Evolutionary conservation across 2,329 filamentous ascomycete species (phyloP), one percentile per base, ranked within the genome.

Genomic region (Calonectria honghensis): DNA sequence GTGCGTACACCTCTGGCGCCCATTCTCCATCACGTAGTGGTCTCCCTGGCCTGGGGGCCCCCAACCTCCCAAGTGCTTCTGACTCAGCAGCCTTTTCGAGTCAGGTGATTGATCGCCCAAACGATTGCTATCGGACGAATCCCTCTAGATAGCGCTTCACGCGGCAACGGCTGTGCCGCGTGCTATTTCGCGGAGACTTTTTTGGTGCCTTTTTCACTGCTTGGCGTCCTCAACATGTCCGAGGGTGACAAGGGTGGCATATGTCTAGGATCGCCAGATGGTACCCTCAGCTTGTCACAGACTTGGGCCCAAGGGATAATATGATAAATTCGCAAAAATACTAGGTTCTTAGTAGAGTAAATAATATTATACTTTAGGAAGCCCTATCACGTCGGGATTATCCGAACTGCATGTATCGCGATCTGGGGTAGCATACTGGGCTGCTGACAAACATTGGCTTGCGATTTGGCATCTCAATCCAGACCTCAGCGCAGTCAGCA

Each of bases 21-120:
- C 39, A 24, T 50, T 41, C 39, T 63, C 57, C 57, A 63, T 63
- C 37, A 63, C 31, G 51, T 32, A 48, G 45, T 24, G 45, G 3
- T 48, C 45, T 24, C n/a, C 52, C 52, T n/a, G 20, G 52, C 5
- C 24, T 24, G 16, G 13, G 31, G 2, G 18, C 52, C 32, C 57
- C 57, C 57, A 63, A 37, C 57, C 35, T 63, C 35, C 37, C 57
- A 18, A 24, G 13, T n/a, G 18, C 57, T 18, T 29, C 35, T 63
- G 35, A 63, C 5, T 63, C 57, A 63, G 57, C 57, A 63, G 20
- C 31, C 20, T 59, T 41, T 20, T 63, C 14, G 2, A 41, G 37
- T 63, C 57, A 63, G 57, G 57, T 63, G 57, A 41, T 57, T 57
- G 52, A 57, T 63, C 39, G 37, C 35, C 37, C 24, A 14, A 13